Evolutionary conservation across 352 stramenopile genomes (phyloP), one percentile per base, ranked within the genome.

Genomic region (Halophytophthora batemanensis): DNA sequence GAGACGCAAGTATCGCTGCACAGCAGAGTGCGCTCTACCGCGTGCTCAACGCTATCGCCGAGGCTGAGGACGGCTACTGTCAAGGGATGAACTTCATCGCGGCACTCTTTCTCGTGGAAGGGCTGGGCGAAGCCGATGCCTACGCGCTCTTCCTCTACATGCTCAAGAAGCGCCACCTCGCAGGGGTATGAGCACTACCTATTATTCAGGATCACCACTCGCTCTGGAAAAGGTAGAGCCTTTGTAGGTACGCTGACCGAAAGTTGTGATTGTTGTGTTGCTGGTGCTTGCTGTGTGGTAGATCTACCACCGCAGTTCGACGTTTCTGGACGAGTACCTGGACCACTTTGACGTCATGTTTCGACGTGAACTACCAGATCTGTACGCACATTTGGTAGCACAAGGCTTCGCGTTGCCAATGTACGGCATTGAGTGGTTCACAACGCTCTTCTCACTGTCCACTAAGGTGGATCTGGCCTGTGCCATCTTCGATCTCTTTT

Each of bases 1-100:
- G 25, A 31, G 25, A 31, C 4, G 25, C 25, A 8, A 31, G 25
- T 31, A 31, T 87, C 10, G 50, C 50, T 18, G 52, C 69, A 15
- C 74, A 87, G 38, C 78, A 94, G 37, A 78, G 66, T 21, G 71
- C 79, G 17, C 45, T 94, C 0, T 87, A 88, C 22, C 80, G 82
- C 34, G 84, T 94, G 14, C 56, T 94, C 1, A 94, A 89, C n/a
- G 84, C 82, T 5, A 76, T 94, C 35, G 61, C 82, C 2, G 74
- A 91, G 40, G 82, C 80, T 2, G 84, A 94, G 48, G 71, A 87
- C 45, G 82, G 77, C 6, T 94, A 94, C 47, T 94, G 84, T 50
- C 84, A 95, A 37, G 84, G 84, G 5, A 95, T 95, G 84, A 95
- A 95, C 65, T 95, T 95, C 49, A 92, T 95, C 52, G 84, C 82